A percentile compares a stretch with the other conserved stretches of the same genome.
Evolutionary conservation across 306 rosid genomes (phyloP).

Genomic region (Oxytropis ochrocephala): DNA sequence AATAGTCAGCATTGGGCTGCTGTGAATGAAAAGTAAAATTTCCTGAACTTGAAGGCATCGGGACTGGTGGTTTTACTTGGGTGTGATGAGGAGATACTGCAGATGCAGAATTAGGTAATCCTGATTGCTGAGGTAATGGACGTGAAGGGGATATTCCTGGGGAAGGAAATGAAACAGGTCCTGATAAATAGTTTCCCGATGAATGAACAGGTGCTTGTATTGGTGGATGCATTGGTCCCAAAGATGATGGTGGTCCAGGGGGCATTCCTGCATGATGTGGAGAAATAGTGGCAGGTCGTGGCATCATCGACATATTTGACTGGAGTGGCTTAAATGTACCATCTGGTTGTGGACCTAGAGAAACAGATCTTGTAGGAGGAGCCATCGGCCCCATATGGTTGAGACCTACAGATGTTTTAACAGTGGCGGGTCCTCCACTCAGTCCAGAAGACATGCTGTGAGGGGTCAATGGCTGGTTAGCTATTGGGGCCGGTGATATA

Average conservation of each 20-base stretch:
- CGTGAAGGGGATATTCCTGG: conserved; percentile 35
- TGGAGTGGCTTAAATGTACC: conserved; percentile 30
- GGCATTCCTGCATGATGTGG: conserved; percentile 42
- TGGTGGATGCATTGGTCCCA: conserved; percentile 29
- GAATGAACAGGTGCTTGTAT: conserved; percentile 23
- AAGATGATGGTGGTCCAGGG: conserved; percentile 29
- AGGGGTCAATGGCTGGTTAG: conserved; percentile 34
- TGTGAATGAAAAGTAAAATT: conserved; percentile 67
- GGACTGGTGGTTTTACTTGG: conserved; percentile 32
- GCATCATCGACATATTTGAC: conserved; percentile 33
- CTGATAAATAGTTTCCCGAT: conserved; percentile 27
- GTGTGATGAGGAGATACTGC: conserved; percentile 28
- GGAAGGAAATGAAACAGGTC: conserved; percentile 33
- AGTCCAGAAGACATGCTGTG: conserved; percentile 32
- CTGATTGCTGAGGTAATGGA: conserved; percentile 43
- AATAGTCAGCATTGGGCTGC: conserved; percentile 35
- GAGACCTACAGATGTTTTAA: conserved; percentile 25
- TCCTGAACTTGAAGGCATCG: conserved; percentile 41
- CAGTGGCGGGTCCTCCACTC: conserved; percentile 22
- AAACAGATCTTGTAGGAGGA: conserved; percentile 30
- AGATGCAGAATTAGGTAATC: conserved; percentile 43
- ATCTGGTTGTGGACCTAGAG: conserved; percentile 37
- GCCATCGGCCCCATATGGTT: conserved; percentile 46
- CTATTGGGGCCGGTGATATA: conserved; percentile 29
- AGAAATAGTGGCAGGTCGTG: conserved; percentile 26